A percentile compares a stretch with the other conserved stretches of the same genome.
Conservation (phyloP, 345 rosid genomes). For the Boechera stricta region DNA sequence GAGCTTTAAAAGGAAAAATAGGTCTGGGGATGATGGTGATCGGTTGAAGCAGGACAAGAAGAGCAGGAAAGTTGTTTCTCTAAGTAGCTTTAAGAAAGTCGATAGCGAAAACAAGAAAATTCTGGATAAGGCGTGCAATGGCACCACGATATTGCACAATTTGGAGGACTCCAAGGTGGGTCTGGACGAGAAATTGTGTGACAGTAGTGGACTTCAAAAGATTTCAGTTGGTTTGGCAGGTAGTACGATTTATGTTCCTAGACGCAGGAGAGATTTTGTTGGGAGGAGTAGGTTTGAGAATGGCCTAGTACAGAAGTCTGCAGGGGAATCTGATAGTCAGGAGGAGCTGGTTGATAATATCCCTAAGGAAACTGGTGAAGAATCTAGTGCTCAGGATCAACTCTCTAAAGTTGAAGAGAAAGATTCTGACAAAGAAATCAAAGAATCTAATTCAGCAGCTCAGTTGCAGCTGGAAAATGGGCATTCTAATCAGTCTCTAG, state of each 20-base stretch:
- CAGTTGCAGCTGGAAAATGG: slow-evolving; percentile 54
- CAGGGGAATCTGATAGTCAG: slow-evolving; percentile 47
- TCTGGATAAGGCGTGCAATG: slow-evolving; percentile 59
- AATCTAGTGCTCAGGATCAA: slow-evolving; percentile 45
- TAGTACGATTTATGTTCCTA: slow-evolving; percentile 64
- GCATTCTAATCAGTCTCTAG: slow-evolving; percentile 42
- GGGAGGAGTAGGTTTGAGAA: slow-evolving; percentile 74
- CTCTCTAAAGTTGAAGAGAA: slow-evolving; percentile 49
- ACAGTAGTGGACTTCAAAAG: slow-evolving; percentile 52
- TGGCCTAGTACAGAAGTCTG: slow-evolving; percentile 49
- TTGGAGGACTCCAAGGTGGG: slow-evolving; percentile 51
- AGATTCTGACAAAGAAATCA: slow-evolving; percentile 45
- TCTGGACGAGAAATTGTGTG: slow-evolving; percentile 50
- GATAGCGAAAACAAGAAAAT: slow-evolving; percentile 52
- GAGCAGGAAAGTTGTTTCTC: slow-evolving; percentile 64
- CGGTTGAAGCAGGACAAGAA: slow-evolving; percentile 61
- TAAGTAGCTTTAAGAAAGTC: slow-evolving; percentile 58
- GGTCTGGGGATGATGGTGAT: slow-evolving; percentile 48
- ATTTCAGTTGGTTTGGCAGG: slow-evolving; percentile 59
- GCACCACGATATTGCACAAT: slow-evolving; percentile 46
- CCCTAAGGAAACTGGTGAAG: slow-evolving; percentile 49
- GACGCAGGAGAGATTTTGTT: slow-evolving; percentile 79
- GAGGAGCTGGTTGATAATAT: slow-evolving; percentile 47
- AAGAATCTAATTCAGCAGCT: slow-evolving; percentile 47
- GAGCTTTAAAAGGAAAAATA: slow-evolving; percentile 67